A percentile compares a stretch with the other conserved stretches of the same genome.
These are phyloP conservation scores for Linaria vulgaris DNA, from an alignment of 257 asterid species.

Conservation along the genomic window DNA sequence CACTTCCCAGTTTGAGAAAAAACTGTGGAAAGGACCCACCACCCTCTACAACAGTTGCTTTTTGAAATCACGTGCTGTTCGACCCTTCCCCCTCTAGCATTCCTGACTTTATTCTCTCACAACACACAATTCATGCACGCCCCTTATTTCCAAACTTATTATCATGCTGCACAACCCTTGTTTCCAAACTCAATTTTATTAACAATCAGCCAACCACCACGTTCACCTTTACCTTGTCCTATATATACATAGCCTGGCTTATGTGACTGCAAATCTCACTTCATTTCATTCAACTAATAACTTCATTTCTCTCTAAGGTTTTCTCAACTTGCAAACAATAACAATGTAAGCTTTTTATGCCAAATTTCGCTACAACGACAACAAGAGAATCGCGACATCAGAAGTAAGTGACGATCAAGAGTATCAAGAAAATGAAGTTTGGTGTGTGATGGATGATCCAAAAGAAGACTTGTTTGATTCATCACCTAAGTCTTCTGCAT, in stretches of 20 bases:
- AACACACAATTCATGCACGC: not conserved
- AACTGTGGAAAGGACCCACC: not conserved
- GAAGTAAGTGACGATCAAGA: conserved; percentile 38
- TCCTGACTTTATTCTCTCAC: conserved; percentile 31
- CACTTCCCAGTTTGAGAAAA: not conserved
- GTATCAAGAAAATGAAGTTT: conserved; percentile 46
- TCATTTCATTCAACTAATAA: no score
- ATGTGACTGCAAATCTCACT: no score
- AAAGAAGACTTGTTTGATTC: conserved; percentile 23
- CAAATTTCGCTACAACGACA: not conserved
- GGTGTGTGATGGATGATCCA: conserved; percentile 30
- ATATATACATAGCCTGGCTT: not conserved
- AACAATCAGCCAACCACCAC: no score
- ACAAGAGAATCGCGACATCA: conserved; percentile 10
- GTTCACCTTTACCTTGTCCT: not conserved
- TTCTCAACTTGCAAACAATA: not conserved
- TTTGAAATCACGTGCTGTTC: not conserved
- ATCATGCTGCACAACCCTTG: no score
- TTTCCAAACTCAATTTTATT: no score
- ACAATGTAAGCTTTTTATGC: conserved; percentile 27
- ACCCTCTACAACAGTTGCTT: no score
- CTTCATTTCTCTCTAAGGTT: not conserved
- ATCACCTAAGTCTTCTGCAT: conserved; percentile 8
- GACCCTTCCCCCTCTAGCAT: not conserved
- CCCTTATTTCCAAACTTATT: no score